Evolutionary conservation across 805 yeast species (phyloP).

Genomic region (Kodamaea sagamina): DNA sequence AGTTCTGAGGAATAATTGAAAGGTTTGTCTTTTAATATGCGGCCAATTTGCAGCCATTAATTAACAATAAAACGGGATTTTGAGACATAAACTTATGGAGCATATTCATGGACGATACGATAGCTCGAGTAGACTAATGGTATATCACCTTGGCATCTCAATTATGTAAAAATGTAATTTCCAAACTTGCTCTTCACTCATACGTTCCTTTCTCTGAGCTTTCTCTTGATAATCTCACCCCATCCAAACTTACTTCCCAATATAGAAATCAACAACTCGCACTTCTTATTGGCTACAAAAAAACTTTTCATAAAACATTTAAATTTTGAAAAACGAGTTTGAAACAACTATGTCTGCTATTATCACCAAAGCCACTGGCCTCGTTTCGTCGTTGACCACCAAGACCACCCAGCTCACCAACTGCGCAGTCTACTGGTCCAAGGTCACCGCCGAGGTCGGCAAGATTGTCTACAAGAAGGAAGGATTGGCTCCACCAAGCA

Average conservation of each 20-base stretch:
- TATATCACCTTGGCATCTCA: too few species aligned
- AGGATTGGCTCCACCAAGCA: constrained; percentile 88
- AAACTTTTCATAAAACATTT: neutral
- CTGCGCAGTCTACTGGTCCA: constrained; percentile 76
- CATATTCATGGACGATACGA: too few species aligned
- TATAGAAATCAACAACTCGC: constrained; percentile 24
- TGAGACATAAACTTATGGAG: too few species aligned
- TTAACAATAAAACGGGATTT: too few species aligned
- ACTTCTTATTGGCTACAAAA: constrained; percentile 3
- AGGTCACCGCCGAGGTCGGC: constrained; percentile 62
- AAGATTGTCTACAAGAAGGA: constrained; percentile 87
- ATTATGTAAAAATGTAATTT: too few species aligned
- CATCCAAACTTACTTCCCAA: constrained; percentile 17
- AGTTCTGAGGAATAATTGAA: too few species aligned
- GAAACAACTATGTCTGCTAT: constrained; percentile 42
- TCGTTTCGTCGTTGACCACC: constrained; percentile 37
- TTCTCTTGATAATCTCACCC: neutral
- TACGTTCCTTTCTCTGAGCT: too few species aligned
- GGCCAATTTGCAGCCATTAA: too few species aligned
- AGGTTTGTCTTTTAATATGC: too few species aligned
- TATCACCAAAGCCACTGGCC: constrained; percentile 41
- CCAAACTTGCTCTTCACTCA: too few species aligned
- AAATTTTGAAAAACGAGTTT: neutral
- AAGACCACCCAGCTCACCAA: constrained; percentile 46
- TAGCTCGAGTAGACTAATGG: too few species aligned